These are phyloP conservation scores for Microstroma glucosiphilum DNA, from an alignment of 1,284 basidiomycete species.

Conservation along the genomic window DNA sequence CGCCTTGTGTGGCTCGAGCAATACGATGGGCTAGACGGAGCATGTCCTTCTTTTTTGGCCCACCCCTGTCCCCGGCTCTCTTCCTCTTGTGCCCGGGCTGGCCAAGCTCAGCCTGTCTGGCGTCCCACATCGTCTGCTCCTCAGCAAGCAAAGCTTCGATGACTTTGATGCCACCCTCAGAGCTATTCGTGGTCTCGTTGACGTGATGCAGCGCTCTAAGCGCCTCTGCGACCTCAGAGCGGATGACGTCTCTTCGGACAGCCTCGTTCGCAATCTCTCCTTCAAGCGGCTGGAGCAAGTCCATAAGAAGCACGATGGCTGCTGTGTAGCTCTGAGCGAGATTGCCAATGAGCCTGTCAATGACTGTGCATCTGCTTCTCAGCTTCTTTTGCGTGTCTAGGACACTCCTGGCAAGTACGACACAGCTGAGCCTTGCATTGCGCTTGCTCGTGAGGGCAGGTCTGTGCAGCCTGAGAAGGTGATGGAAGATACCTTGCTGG, in stretches of 20 bases:
- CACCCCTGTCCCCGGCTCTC: conserved; percentile 12
- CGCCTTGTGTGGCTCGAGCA: conserved; percentile 28
- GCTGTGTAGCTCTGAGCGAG: conserved; percentile 41
- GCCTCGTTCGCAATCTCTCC: conserved; percentile 17
- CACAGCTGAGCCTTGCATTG: conserved; percentile 37
- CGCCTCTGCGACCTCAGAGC: conserved; percentile 42
- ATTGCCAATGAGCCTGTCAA: conserved; percentile 40
- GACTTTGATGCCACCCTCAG: conserved; percentile 38
- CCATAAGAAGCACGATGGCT: conserved; percentile 41
- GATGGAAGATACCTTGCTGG: conserved; percentile 44
- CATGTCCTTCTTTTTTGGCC: conserved; percentile 33
- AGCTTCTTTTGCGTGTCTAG: conserved; percentile 45
- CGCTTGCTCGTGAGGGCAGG: conserved; percentile 26
- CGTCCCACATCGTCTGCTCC: conserved; percentile 40
- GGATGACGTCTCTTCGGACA: conserved; percentile 25
- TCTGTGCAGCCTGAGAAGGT: conserved; percentile 41
- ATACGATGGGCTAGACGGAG: conserved; percentile 37
- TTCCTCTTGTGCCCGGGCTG: conserved; percentile 17
- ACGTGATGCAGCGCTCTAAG: conserved; percentile 38
- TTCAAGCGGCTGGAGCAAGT: conserved; percentile 27
- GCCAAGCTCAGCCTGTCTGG: conserved; percentile 16
- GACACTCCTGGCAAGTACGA: conserved; percentile 39
- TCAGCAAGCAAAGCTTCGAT: conserved; percentile 45
- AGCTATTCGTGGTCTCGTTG: conserved; percentile 23
- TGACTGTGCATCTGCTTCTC: conserved; percentile 33